These are phyloP conservation scores for Blastomyces gilchristii DNA, from an alignment of 2,329 filamentous ascomycete genomes.

Conservation along the genomic window DNA sequence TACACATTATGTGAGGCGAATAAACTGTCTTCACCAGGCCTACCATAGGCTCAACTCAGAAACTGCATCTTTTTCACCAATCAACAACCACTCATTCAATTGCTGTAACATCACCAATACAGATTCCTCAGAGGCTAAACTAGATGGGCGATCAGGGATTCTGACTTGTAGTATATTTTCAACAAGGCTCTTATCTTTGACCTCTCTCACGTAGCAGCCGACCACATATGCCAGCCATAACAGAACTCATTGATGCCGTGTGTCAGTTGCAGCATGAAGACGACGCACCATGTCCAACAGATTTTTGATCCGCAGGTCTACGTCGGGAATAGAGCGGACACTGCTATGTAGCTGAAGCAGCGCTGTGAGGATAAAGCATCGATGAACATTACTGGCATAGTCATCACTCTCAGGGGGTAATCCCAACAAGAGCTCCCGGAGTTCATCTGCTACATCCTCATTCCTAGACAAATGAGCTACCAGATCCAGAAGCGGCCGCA, in stretches of 20 bases:
- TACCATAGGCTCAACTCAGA: not conserved
- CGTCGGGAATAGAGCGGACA: not conserved
- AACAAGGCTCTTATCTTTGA: not conserved
- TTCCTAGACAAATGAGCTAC: not conserved
- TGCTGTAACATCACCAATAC: not conserved
- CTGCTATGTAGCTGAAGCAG: not conserved
- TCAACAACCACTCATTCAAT: not conserved
- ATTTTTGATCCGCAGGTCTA: not conserved
- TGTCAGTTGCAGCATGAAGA: not conserved
- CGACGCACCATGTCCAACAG: not conserved
- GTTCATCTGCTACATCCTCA: not conserved
- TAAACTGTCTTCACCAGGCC: not conserved
- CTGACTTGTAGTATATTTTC: not conserved
- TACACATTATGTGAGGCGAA: not conserved
- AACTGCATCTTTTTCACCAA: not conserved
- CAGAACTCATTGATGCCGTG: not conserved
- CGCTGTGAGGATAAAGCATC: not conserved
- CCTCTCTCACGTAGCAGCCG: not conserved
- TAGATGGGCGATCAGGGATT: not conserved
- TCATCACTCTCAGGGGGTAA: not conserved
- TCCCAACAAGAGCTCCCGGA: not conserved
- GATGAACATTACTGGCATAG: constrained; percentile 1
- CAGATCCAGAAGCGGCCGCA: not conserved
- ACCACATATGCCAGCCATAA: not conserved
- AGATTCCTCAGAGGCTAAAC: not conserved